Base-by-base conservation (phyloP, 1,139 yeast genomes). In the Lodderomyces pseudojiufengensis region DNA sequence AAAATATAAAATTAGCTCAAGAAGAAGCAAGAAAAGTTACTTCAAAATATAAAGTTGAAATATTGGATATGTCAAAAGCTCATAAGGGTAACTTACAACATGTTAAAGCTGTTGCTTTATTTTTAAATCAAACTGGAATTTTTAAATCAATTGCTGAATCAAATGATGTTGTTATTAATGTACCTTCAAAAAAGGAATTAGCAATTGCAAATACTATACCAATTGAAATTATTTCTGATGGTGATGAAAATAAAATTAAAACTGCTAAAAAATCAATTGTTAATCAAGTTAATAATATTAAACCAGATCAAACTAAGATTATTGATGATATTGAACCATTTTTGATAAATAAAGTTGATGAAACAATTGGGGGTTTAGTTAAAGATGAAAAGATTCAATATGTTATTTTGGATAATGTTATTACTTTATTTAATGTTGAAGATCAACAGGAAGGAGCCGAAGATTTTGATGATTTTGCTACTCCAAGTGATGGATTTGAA, bases 1-100 rank as follows among this genome's bases (percentile, higher is more conserved):
- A 65, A 24, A 72, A 75, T 39, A 72, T 88, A 38, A 51, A 70
- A 12, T 61, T 63, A 15, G 96, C 96, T 24, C 71, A 83, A 47
- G 72, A 72, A 72, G 59, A 62, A 62, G 59, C 76, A 63, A 64
- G 57, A 74, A 81, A 47, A 59, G 73, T 53, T 54, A 75, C 70
- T 53, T 73, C 59, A 28, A 69, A 65, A 47, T 70, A 59, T 53
- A 66, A 63, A 48, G 79, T 84, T 32, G 88, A 84, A 49, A 65
- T 78, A 16, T 70, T 90, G 54, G 95, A 86, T 50, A 80, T 90
- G 64, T 79, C 94, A 16, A 81, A 77, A 57, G 95, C 97, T 27
- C 96, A 90, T 58, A 85, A 86, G 51, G 86, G 85, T 50, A 80
- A 84, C 52, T 59, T 79, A 41, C 57, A 65, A 22, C 97, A 90